Evolutionary conservation across 495 filamentous ascomycete genomes (phyloP), one percentile per base, ranked within the genome.

Genomic region (Penicillium coprophilum): DNA sequence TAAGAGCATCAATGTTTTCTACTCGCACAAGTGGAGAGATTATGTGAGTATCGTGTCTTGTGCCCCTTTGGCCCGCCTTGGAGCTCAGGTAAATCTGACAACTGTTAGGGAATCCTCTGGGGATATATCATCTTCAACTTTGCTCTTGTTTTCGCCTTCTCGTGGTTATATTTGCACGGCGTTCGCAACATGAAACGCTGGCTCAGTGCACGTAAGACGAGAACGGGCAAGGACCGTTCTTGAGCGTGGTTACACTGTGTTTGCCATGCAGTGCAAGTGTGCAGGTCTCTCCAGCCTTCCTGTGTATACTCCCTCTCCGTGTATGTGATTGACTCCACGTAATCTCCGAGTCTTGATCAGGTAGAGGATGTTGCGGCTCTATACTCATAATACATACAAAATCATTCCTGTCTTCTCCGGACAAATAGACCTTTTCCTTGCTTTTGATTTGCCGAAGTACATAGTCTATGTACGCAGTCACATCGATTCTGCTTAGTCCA

Each of bases 1-100:
- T 46, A 64, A 51, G 12, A 63, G 71, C 21, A 80, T 83, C 61
- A 79, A 81, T 51, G 62, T 81, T 10, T 77, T 60, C 17, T 84
- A 82, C 48, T 69, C 60, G 2, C 63, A 86, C 54, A 84, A 84
- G 47, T 89, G 86, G 87, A 72, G 82, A 31, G 69, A 86, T 62
- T 84, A 82, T 55, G 85, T 77, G 41, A 72, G 84, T 68, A 56
- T 38, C 34, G 6, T 17, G 34, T 8, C n/a, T 11, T 56, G 6
- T 45, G 30, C 32, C 40, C 8, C 46, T 36, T 24, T 0, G 9
- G 20, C 27, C 40, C 12, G 40, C 2, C 24, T 15, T 41, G 23
- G 17, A 30, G 19, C 12, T 40, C 15, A 11, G 28, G 15, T 2
- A 13, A n/a, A 39, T 54, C 31, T 27, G 13, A 30, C 38, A 23